phyloP scores from a whole-genome alignment of 805 yeast species.

The Starmerella ratchasimensis region DNA sequence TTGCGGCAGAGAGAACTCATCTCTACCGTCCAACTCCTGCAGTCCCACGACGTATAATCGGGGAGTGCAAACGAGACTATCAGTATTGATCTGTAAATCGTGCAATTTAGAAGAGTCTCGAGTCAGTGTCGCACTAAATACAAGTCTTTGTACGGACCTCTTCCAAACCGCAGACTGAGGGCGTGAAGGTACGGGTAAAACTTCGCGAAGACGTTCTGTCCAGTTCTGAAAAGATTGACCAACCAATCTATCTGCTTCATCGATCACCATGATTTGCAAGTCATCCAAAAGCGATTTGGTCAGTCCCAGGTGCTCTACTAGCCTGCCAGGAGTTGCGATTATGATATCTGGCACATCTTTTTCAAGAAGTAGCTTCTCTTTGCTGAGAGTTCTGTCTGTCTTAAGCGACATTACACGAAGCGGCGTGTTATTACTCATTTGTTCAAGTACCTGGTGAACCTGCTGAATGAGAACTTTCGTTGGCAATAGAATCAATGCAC shows the following conservation, averaged over 20 bases:
- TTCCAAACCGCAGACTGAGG: constrained; percentile 18
- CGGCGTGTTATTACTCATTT: constrained; percentile 51
- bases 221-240: constrained; percentile 91
- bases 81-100: constrained; percentile 40
- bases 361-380: constrained; percentile 44
- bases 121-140: constrained; percentile 87
- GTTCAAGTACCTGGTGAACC: constrained; percentile 51
- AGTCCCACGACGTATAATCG: constrained; percentile 59
- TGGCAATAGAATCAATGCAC: constrained; percentile 76
- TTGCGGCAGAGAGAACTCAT: constrained; percentile 29
- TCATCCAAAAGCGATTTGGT: constrained; percentile 41
- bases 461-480: constrained; percentile 79
- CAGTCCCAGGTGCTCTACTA: constrained; percentile 43
- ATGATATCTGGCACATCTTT: constrained; percentile 26
- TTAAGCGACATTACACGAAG: constrained; percentile 46
- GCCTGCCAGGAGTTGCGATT: constrained; percentile 68
- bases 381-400: constrained; percentile 42
- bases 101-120: constrained; percentile 82
- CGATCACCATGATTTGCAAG: constrained; percentile 58
- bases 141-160: constrained; percentile 46
- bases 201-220: constrained; percentile 39
- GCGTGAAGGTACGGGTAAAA: constrained; percentile 9
- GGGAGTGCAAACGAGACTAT: constrained; percentile 35
- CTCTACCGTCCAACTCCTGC: constrained; percentile 22
- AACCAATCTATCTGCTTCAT: constrained; percentile 91